Evolutionary conservation across 495 filamentous ascomycete species (phyloP).

Genomic region (Entonaema liquescens): DNA sequence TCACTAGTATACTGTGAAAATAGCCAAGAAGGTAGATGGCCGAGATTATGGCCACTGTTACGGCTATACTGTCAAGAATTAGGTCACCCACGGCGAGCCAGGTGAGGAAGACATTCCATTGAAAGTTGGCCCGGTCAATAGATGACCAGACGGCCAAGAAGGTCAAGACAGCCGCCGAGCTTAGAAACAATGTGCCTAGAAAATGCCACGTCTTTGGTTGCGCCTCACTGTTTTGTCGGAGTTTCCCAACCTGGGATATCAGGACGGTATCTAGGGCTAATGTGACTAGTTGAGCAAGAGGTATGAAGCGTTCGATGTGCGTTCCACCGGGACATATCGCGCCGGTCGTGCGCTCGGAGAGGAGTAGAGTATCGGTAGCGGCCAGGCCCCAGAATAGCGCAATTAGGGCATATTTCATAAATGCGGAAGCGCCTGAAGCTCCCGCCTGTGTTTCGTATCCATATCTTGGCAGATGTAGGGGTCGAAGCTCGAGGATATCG

Average conservation of each 20-base stretch:
- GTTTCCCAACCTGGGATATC: conserved; percentile 30
- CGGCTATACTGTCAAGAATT: conserved; percentile 28
- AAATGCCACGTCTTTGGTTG: conserved; percentile 25
- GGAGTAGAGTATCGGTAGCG: conserved; percentile 35
- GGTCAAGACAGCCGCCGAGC: conserved; percentile 34
- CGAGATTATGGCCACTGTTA: conserved; percentile 26
- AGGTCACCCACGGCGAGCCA: conserved; percentile 37
- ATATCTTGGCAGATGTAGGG: conserved; percentile 26
- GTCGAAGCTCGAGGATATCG: conserved; percentile 25
- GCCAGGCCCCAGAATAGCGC: conserved; percentile 42
- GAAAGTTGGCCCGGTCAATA: conserved; percentile 32
- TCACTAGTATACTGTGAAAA: conserved; percentile 31
- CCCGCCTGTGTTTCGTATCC: conserved; percentile 18
- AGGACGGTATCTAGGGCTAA: conserved; percentile 35
- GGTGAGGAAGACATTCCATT: conserved; percentile 37
- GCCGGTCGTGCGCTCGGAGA: conserved; percentile 35
- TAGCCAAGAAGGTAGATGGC: conserved; percentile 35
- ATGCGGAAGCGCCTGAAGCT: conserved; percentile 1
- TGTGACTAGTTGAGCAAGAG: conserved; percentile 39
- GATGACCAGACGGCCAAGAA: conserved; percentile 41
- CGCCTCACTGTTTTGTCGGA: conserved; percentile 29
- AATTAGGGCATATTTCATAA: conserved; percentile 27
- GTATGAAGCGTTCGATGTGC: conserved; percentile 36
- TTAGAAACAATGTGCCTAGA: conserved; percentile 29
- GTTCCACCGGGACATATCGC: conserved; percentile 40